phyloP scores from a whole-genome alignment of 257 asterid species.

The Solanum ahanhuiri region DNA sequence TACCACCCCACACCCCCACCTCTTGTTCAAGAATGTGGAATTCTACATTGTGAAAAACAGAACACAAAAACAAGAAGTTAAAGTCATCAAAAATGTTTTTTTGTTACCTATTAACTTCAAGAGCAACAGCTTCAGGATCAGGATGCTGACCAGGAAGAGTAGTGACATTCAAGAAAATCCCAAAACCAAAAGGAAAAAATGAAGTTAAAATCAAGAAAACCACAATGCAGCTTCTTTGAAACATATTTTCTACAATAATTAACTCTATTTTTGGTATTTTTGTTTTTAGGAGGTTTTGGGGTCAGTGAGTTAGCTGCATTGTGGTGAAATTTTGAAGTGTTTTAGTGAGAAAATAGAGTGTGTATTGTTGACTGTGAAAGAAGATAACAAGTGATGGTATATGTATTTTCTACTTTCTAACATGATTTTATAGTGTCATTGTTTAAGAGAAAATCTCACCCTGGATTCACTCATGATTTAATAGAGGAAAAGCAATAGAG shows the following conservation, averaged over 20 bases:
- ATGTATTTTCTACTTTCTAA: neutral
- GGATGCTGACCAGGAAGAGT: constrained; percentile 47
- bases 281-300: neutral
- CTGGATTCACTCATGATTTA: constrained; percentile 1
- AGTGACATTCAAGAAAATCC: constrained; percentile 13
- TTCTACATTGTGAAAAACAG: neutral
- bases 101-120: constrained; percentile 22
- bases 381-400: neutral
- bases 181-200: neutral
- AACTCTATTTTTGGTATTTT: neutral
- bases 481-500: neutral
- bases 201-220: neutral
- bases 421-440: constrained; percentile 17
- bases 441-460: constrained; percentile 16
- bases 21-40: neutral
- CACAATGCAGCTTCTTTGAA: constrained; percentile 20
- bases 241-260: constrained; percentile 2
- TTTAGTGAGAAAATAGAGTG: neutral
- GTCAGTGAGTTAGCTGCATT: neutral
- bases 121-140: constrained; percentile 31
- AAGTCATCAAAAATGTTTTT: neutral
- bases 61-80: neutral
- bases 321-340: neutral
- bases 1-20: neutral
- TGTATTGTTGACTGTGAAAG: neutral